A percentile compares a stretch with the other conserved stretches of the same genome.
Conservation (phyloP, 257 asterid genomes). For the Plectranthus barbatus region DNA sequence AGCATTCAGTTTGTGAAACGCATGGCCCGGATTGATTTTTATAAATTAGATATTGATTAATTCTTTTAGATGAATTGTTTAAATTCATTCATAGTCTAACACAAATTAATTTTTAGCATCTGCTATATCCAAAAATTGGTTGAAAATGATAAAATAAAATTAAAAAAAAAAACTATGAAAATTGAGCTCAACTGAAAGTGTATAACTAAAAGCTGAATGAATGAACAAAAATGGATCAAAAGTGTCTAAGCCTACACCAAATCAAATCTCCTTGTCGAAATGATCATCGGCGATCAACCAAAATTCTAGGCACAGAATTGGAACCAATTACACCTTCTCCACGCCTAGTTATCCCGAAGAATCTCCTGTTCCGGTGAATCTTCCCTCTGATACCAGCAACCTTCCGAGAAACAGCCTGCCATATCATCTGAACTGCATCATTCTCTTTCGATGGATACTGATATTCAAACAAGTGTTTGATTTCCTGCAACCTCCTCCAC, state of each 20-base stretch:
- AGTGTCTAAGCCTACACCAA: not conserved
- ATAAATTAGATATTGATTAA: too few species aligned
- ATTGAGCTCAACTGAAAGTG: not conserved
- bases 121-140: too few species aligned
- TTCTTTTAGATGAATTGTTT: too few species aligned
- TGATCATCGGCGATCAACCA: slow-evolving; percentile 7
- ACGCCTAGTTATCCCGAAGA: not conserved
- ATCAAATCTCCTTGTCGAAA: not conserved
- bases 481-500: slow-evolving; percentile 47
- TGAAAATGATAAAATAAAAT: too few species aligned
- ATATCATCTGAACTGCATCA: slow-evolving; percentile 60
- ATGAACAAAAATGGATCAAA: slow-evolving; percentile 22
- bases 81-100: too few species aligned
- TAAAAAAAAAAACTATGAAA: too few species aligned
- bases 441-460: slow-evolving; percentile 42
- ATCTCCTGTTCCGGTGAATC: slow-evolving; percentile 25
- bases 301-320: slow-evolving; percentile 31
- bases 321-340: not conserved
- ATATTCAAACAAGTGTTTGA: slow-evolving; percentile 33
- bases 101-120: too few species aligned
- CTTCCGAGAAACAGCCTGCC: slow-evolving; percentile 45
- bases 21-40: too few species aligned
- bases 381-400: slow-evolving; percentile 31
- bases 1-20: too few species aligned
- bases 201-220: slow-evolving; percentile 8